phyloP scores from a whole-genome alignment of 2,329 filamentous ascomycete species.

The Plenodomus tracheiphilus region DNA sequence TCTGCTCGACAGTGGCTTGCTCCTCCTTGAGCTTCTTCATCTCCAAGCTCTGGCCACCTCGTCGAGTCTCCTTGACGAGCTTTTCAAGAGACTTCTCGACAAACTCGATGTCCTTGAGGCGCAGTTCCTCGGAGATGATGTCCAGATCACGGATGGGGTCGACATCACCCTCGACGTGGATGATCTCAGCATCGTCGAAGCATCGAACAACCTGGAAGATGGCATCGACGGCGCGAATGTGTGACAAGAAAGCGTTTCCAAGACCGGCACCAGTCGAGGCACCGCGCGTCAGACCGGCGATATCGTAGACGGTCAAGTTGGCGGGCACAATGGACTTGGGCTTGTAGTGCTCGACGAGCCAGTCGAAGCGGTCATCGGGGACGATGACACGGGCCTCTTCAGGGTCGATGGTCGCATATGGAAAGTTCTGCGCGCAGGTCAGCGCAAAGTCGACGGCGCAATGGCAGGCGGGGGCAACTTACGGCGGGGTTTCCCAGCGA shows the following conservation, averaged over 20 bases:
- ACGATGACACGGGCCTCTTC: conserved; percentile 98
- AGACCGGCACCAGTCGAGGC: conserved; percentile 97
- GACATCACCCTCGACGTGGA: conserved; percentile 98
- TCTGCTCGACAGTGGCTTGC: conserved; percentile 88
- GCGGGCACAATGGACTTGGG: conserved; percentile 97
- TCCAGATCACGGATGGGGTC: conserved; percentile 91
- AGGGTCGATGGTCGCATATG: conserved; percentile 97
- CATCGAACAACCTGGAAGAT: conserved; percentile 97
- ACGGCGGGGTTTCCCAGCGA: conserved; percentile 95
- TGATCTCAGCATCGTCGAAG: conserved; percentile 99
- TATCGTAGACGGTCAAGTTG: conserved; percentile 98
- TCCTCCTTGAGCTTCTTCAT: conserved; percentile 98
- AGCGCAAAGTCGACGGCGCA: conserved; percentile 1
- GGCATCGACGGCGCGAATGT: conserved; percentile 96
- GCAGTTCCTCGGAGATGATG: conserved; percentile 95
- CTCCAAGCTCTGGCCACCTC: conserved; percentile 93
- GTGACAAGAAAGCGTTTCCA: conserved; percentile 96
- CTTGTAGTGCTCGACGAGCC: conserved; percentile 94
- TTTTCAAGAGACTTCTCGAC: conserved; percentile 92
- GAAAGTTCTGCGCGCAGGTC: conserved; percentile 74
- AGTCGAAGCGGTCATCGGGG: conserved; percentile 93
- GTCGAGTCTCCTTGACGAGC: conserved; percentile 89
- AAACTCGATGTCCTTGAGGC: conserved; percentile 98
- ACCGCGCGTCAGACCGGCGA: conserved; percentile 92
- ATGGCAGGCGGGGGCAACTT: conserved; percentile 46